A percentile compares a stretch with the other conserved stretches of the same genome.
Evolutionary conservation across 2,329 filamentous ascomycete species (phyloP).

Genomic region (Pseudogymnoascus sp.): DNA sequence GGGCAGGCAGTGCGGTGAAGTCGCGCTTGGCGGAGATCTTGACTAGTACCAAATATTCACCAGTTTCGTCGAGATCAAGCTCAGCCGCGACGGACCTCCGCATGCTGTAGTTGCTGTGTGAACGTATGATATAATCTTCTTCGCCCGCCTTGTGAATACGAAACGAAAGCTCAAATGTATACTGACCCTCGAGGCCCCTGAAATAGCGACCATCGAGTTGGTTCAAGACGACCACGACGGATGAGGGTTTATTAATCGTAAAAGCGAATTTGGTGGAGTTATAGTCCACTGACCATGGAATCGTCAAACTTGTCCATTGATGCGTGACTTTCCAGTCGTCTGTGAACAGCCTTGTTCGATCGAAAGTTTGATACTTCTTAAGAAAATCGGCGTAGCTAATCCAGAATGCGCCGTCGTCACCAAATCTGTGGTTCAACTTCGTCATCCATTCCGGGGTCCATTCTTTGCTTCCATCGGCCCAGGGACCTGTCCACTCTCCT

Average conservation of each 20-base stretch:
- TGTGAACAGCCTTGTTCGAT: constrained; percentile 54
- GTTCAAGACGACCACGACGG: constrained; percentile 51
- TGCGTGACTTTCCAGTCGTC: constrained; percentile 52
- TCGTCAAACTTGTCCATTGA: constrained; percentile 54
- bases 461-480: constrained; percentile 51
- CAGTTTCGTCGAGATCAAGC: constrained; percentile 46
- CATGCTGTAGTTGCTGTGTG: constrained; percentile 52
- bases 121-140: constrained; percentile 53
- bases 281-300: constrained; percentile 55
- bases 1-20: constrained; percentile 34
- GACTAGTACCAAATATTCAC: constrained; percentile 50
- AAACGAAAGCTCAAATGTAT: constrained; percentile 40
- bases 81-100: constrained; percentile 51
- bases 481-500: constrained; percentile 52
- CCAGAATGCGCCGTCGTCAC: constrained; percentile 57
- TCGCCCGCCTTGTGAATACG: constrained; percentile 44
- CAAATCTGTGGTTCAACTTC: constrained; percentile 52
- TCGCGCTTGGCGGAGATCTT: constrained; percentile 46
- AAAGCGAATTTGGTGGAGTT: constrained; percentile 53
- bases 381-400: constrained; percentile 56
- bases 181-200: constrained; percentile 52
- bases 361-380: constrained; percentile 53
- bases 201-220: constrained; percentile 58
- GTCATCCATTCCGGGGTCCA: constrained; percentile 51
- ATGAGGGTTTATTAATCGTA: constrained; percentile 46